A percentile compares a stretch with the other conserved stretches of the same genome.
Evolutionary conservation across 169 alveolate genomes (phyloP).

Genomic region (Cryptosporidium parvum): DNA sequence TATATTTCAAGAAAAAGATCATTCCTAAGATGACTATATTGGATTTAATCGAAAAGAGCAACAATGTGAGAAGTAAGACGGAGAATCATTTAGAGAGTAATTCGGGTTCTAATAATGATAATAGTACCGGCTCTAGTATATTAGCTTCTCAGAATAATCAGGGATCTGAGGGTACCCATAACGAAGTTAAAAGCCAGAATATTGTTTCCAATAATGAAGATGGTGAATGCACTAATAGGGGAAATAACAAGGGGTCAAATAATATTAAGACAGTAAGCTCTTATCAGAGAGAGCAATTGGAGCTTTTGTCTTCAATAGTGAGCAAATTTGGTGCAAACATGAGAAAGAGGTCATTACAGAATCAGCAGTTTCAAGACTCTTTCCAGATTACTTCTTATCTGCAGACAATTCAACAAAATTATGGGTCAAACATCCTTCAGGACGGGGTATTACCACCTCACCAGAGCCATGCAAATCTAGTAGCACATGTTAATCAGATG

Average conservation of each 20-base stretch:
- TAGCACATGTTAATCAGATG: constrained; percentile 63
- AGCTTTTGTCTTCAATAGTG: constrained; percentile 47
- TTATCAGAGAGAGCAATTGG: constrained; percentile 51
- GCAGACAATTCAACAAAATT: constrained; percentile 64
- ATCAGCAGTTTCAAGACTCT: constrained; percentile 72
- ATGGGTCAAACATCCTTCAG: constrained; percentile 63
- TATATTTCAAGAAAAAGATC: not conserved
- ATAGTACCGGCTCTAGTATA: not conserved
- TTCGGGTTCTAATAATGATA: not conserved
- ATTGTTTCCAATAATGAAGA: not conserved
- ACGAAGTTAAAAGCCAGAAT: not conserved
- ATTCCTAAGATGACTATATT: constrained; percentile 25
- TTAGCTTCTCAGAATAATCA: not conserved
- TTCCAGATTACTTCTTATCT: constrained; percentile 68
- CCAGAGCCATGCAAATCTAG: constrained; percentile 71
- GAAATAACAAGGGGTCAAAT: not conserved
- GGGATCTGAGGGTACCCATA: not conserved
- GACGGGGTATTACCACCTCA: constrained; percentile 74
- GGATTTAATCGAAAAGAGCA: constrained; percentile 4
- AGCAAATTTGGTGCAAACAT: constrained; percentile 70
- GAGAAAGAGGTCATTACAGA: constrained; percentile 68
- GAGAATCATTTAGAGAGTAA: not conserved
- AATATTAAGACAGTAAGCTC: not conserved
- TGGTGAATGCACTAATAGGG: not conserved
- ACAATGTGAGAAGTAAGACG: not conserved